Evolutionary conservation across 1,284 basidiomycete genomes (phyloP).

Genomic region (Fomitopsis pinicola): DNA sequence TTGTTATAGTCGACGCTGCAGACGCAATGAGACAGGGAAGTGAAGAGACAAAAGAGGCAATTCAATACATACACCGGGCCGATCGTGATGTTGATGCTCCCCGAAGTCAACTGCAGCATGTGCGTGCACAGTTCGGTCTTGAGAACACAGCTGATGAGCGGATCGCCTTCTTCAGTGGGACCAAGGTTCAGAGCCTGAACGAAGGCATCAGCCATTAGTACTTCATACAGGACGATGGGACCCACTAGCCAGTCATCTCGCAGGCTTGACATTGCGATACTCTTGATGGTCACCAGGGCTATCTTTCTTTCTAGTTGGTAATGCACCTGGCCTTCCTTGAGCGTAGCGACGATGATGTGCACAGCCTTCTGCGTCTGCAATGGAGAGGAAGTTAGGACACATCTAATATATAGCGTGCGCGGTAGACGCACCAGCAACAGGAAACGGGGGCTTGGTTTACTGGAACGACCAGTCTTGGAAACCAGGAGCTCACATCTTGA

Average conservation of each 20-base stretch:
- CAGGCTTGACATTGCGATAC: constrained; percentile 82
- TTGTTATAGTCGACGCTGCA: constrained; percentile 83
- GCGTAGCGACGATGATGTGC: constrained; percentile 74
- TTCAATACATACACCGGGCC: constrained; percentile 62
- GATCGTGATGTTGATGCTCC: constrained; percentile 71
- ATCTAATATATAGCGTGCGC: not conserved
- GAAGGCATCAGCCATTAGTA: not conserved
- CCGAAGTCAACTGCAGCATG: constrained; percentile 79
- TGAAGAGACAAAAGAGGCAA: not conserved
- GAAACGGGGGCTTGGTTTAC: constrained; percentile 90
- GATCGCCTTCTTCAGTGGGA: constrained; percentile 90
- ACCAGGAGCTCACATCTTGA: constrained; percentile 83
- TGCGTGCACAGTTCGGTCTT: constrained; percentile 94
- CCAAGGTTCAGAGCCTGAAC: constrained; percentile 64
- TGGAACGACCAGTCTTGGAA: constrained; percentile 85
- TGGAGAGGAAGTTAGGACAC: not conserved
- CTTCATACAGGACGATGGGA: not conserved
- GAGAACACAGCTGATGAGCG: constrained; percentile 87
- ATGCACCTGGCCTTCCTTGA: constrained; percentile 62
- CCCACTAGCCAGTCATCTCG: constrained; percentile 94
- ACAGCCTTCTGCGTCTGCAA: constrained; percentile 84
- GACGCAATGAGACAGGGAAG: constrained; percentile 5
- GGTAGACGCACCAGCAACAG: constrained; percentile 71
- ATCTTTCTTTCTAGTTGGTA: constrained; percentile 86
- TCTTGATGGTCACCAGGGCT: constrained; percentile 82